phyloP scores from a whole-genome alignment of 106 monocot species.

The Agapanthus africanus region DNA sequence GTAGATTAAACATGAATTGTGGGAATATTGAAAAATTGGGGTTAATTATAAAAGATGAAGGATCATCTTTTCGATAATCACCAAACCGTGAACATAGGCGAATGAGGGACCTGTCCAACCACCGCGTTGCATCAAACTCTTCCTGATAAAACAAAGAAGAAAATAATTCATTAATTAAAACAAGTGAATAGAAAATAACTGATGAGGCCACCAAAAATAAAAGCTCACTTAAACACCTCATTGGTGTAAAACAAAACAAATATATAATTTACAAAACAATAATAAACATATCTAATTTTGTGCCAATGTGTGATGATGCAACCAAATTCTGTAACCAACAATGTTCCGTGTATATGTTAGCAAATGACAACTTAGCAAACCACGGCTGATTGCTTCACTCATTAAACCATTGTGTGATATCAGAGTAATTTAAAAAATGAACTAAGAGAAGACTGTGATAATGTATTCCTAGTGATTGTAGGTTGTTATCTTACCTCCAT shows the following conservation, averaged over 20 bases:
- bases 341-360: neutral
- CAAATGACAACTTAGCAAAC: neutral
- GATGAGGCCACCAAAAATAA: neutral
- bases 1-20: conserved; percentile 94
- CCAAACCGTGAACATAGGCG: conserved; percentile 93
- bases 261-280: neutral
- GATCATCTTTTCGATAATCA: conserved; percentile 98
- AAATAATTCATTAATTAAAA: conserved; percentile 2
- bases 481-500: conserved; percentile 58
- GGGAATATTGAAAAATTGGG: conserved; percentile 92
- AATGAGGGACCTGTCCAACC: conserved; percentile 91
- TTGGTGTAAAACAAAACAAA: neutral
- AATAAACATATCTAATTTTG: neutral
- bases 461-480: no score
- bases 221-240: neutral
- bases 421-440: neutral
- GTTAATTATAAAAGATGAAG: conserved; percentile 79
- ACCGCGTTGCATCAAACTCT: conserved; percentile 96
- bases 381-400: neutral
- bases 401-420: neutral
- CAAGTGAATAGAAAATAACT: neutral
- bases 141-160: conserved; percentile 43
- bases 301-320: neutral
- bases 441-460: no score
- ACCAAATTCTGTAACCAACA: neutral